Percentiles rank a stretch among this genome's conserved stretches.
Evolutionary conservation across 2,329 filamentous ascomycete genomes (phyloP).

Genomic region (Leptosphaerulina australis): DNA sequence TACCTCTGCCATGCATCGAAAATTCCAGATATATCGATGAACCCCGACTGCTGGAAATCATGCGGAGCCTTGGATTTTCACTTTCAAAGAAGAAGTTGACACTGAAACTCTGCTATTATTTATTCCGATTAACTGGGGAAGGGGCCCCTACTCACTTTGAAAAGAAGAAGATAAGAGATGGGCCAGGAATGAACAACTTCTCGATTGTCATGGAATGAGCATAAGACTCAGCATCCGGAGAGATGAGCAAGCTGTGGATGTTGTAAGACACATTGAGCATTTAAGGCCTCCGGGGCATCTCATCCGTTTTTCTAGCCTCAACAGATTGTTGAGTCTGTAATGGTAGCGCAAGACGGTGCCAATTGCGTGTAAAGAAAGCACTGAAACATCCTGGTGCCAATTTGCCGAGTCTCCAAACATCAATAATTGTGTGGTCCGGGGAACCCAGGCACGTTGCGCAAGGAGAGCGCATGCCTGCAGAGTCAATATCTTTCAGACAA

Average conservation of each 20-base stretch:
- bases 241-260: no score
- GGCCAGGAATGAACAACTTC: conserved; percentile 86
- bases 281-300: no score
- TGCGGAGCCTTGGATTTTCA: conserved; percentile 76
- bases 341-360: no score
- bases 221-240: not conserved
- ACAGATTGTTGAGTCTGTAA: no score
- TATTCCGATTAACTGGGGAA: conserved; percentile 68
- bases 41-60: conserved; percentile 70
- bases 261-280: no score
- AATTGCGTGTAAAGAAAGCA: not conserved
- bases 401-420: not conserved
- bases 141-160: conserved; percentile 55
- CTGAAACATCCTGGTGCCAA: not conserved
- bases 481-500: conserved; percentile 10
- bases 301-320: no score
- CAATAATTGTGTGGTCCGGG: not conserved
- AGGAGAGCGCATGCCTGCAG: conserved; percentile 14
- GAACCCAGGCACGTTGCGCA: not conserved
- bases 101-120: conserved; percentile 83
- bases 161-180: conserved; percentile 80
- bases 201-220: conserved; percentile 67
- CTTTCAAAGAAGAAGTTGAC: conserved; percentile 72
- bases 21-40: conserved; percentile 92
- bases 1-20: conserved; percentile 83